Conservation (phyloP, 768 basidiomycete species). For the Lentinula guzmanii region DNA sequence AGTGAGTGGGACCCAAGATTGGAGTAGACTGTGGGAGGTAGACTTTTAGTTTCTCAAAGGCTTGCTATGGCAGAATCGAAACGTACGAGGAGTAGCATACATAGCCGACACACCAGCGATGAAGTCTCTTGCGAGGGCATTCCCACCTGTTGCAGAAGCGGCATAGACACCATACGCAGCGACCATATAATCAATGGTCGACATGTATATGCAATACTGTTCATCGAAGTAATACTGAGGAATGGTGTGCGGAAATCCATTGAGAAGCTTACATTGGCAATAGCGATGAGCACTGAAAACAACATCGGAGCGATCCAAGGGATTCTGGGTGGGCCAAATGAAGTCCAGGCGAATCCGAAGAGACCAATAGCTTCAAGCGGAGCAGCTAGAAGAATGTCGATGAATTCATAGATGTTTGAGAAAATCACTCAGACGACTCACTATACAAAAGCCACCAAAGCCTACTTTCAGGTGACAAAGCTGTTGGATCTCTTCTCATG, state of each 20-base stretch:
- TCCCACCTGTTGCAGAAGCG: constrained; percentile 8
- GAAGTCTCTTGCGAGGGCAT: constrained; percentile 9
- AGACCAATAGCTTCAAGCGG: constrained; percentile 34
- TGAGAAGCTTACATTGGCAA: constrained; percentile 7
- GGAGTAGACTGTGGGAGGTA: neutral
- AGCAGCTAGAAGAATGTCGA: constrained; percentile 16
- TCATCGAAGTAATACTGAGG: neutral
- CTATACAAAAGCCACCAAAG: constrained; percentile 3
- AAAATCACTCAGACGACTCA: neutral
- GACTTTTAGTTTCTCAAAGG: too few species aligned
- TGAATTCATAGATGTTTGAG: neutral
- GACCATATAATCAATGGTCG: constrained; percentile 10
- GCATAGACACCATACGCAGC: constrained; percentile 8
- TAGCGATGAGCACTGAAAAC: constrained; percentile 8
- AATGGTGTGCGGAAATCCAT: neutral
- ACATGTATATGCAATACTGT: constrained; percentile 10
- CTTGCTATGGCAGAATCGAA: too few species aligned
- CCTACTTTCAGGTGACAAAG: neutral
- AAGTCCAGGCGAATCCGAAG: constrained; percentile 53
- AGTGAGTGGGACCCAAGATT: constrained; percentile 7
- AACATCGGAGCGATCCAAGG: constrained; percentile 43
- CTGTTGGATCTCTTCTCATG: neutral
- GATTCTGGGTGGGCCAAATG: constrained; percentile 24
- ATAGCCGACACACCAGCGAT: constrained; percentile 7
- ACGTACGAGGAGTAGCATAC: constrained; percentile 8